A percentile compares a stretch with the other conserved stretches of the same genome.
These are phyloP conservation scores for Cardamine resedifolia DNA, from an alignment of 345 rosid species.

Conservation along the genomic window DNA sequence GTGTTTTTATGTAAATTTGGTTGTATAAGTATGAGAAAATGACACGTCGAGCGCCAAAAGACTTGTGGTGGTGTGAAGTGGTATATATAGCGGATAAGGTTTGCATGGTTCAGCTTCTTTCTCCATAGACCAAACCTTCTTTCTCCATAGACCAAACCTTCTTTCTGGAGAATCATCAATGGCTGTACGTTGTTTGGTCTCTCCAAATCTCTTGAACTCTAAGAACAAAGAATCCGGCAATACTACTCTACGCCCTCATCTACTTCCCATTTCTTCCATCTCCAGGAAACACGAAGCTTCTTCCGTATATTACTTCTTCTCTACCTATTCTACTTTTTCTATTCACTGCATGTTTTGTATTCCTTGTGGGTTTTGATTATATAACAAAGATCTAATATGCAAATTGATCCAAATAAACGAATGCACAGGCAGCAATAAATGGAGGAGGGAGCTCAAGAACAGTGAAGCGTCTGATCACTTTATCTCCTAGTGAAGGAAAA, in stretches of 20 bases:
- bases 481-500: constrained; percentile 68
- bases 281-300: constrained; percentile 35
- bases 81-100: constrained; percentile 24
- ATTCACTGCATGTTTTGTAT: not conserved
- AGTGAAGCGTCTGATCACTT: constrained; percentile 49
- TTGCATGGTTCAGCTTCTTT: constrained; percentile 7
- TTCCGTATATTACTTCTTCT: constrained; percentile 13
- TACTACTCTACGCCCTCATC: constrained; percentile 22
- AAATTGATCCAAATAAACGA: not conserved
- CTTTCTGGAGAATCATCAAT: constrained; percentile 22
- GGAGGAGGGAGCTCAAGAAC: constrained; percentile 39
- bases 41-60: constrained; percentile 27
- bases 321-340: not conserved
- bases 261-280: constrained; percentile 30
- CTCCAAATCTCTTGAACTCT: constrained; percentile 33
- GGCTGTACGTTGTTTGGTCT: constrained; percentile 30
- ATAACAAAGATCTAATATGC: not conserved
- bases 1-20: not conserved
- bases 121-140: no score
- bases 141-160: constrained; percentile 5
- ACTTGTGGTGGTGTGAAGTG: constrained; percentile 12
- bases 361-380: not conserved
- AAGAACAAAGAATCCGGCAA: not conserved
- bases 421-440: constrained; percentile 16
- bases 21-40: not conserved